phyloP scores from a whole-genome alignment of 129 eudicot genomes.

The Flaveria robusta region DNA sequence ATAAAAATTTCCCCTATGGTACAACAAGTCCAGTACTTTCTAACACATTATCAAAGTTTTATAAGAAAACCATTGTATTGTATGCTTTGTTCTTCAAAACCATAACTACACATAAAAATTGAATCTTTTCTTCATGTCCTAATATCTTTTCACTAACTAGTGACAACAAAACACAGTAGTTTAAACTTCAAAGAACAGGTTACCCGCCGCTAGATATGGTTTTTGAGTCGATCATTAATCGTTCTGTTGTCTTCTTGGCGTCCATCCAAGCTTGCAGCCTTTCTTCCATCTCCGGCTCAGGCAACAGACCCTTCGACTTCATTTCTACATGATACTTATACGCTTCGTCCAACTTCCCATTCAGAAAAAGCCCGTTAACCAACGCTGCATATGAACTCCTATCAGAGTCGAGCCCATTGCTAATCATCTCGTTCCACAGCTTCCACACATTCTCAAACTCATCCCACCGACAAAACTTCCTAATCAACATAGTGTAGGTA shows the following conservation, averaged over 20 bases:
- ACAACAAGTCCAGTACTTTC: too few relatives aligned
- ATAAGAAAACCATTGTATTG: too few relatives aligned
- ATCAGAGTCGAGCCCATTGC: conserved; percentile 72
- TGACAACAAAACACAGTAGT: neutral
- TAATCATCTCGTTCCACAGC: conserved; percentile 72
- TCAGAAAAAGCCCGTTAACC: conserved; percentile 82
- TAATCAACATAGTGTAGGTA: conserved; percentile 71
- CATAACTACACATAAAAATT: too few relatives aligned
- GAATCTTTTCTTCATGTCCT: too few relatives aligned
- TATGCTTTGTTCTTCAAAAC: too few relatives aligned
- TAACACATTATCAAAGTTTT: too few relatives aligned
- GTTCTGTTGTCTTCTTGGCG: conserved; percentile 36
- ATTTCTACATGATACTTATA: conserved; percentile 66
- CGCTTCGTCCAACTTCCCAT: conserved; percentile 80
- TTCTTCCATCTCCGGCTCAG: conserved; percentile 79
- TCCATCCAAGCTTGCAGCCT: conserved; percentile 64
- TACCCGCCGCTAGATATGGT: conserved; percentile 12
- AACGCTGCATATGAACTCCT: conserved; percentile 67
- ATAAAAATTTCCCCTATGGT: too few relatives aligned
- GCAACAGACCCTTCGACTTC: conserved; percentile 62
- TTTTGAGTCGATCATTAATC: neutral
- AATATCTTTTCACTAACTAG: too few relatives aligned
- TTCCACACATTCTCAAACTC: conserved; percentile 62
- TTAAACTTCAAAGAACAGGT: neutral
- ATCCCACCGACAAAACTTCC: conserved; percentile 79